phyloP scores from a whole-genome alignment of 176 grass and related monocot species.

The sorghum (Sorghum bicolor) region Sorghum_bicolor_NCBIv3 NC_012879.2:59061501-59062000 shows the following conservation, averaged over 20 bases:
- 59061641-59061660: conserved; percentile 20
- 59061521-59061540: conserved; percentile 67
- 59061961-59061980: conserved; percentile 62
- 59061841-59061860: conserved; percentile 53
- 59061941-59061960: conserved; percentile 72
- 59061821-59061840: conserved; percentile 53
- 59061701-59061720: background rate
- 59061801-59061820: conserved; percentile 60
- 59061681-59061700: conserved; percentile 2
- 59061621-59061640: background rate
- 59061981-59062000: conserved; percentile 32
- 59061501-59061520: conserved; percentile 79
- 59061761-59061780: conserved; percentile 29
- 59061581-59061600: conserved; percentile 38
- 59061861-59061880: conserved; percentile 83
- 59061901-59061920: conserved; percentile 92
- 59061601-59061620: conserved; percentile 34
- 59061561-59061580: conserved; percentile 61
- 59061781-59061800: conserved; percentile 63
- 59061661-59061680: conserved; percentile 43
- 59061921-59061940: conserved; percentile 78
- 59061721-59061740: conserved; percentile 16
- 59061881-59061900: conserved; percentile 83
- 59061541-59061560: conserved; percentile 55
- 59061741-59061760: conserved; percentile 46